Conservation (phyloP, 2,329 filamentous ascomycete species). For the Chaetomium sp. region DNA sequence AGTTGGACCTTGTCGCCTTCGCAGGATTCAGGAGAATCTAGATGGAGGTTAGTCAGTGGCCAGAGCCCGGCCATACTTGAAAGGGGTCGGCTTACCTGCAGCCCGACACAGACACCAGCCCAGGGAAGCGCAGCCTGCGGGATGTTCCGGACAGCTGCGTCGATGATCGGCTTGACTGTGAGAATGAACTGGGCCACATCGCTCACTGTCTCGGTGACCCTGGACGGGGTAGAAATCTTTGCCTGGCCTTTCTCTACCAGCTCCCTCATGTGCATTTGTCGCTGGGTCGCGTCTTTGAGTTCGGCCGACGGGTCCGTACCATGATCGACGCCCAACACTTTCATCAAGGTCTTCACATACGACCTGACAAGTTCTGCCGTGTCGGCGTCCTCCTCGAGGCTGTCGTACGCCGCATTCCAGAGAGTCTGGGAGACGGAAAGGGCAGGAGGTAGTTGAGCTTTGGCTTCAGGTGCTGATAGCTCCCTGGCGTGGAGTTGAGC, state of each 20-base stretch:
- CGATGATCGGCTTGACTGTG: conserved; percentile 36
- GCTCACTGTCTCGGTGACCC: conserved; percentile 35
- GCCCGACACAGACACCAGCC: conserved; percentile 28
- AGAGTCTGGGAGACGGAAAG: conserved; percentile 24
- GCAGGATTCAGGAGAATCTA: conserved; percentile 31
- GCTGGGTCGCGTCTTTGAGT: conserved; percentile 17
- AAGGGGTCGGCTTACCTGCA: conserved; percentile 22
- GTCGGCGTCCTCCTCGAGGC: conserved; percentile 32
- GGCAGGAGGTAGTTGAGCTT: neutral
- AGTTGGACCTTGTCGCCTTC: conserved; percentile 30
- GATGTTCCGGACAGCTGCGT: conserved; percentile 35
- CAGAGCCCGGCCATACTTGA: neutral
- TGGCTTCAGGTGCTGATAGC: neutral
- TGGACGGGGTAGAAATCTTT: conserved; percentile 35
- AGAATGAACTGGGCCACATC: conserved; percentile 35
- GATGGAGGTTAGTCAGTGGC: neutral
- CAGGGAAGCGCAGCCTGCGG: conserved; percentile 36
- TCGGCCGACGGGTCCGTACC: conserved; percentile 17
- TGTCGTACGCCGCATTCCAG: conserved; percentile 38
- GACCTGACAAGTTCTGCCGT: conserved; percentile 33
- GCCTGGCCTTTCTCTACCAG: conserved; percentile 38
- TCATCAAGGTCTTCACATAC: conserved; percentile 35
- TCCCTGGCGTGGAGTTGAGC: too few species aligned
- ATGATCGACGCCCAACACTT: conserved; percentile 9
- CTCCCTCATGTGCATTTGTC: conserved; percentile 37